These are phyloP conservation scores for Hevea brasiliensis DNA, from an alignment of 345 rosid genomes.

Conservation along the genomic window DNA sequence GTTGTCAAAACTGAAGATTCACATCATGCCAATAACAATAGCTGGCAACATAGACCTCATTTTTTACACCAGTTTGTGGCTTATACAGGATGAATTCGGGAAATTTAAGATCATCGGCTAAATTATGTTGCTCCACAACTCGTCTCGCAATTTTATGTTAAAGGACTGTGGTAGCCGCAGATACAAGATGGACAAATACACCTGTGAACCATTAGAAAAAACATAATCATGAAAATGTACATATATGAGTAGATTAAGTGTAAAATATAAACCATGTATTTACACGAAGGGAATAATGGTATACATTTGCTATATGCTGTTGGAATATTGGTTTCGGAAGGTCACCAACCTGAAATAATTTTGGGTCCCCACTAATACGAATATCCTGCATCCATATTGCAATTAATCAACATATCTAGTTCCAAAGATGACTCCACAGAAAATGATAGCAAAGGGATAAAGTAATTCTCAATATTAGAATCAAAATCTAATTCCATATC, in stretches of 20 bases:
- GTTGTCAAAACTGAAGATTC: neutral
- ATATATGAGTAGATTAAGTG: neutral
- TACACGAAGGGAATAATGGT: slow-evolving; percentile 16
- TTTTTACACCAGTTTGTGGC: slow-evolving; percentile 55
- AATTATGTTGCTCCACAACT: slow-evolving; percentile 64
- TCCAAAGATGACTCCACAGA: neutral
- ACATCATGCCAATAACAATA: too few species aligned
- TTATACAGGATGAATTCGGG: slow-evolving; percentile 70
- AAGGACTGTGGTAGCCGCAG: slow-evolving; percentile 63
- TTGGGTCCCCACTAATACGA: neutral
- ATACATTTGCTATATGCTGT: slow-evolving; percentile 9
- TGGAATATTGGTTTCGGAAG: neutral
- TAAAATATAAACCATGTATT: neutral
- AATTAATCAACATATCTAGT: neutral
- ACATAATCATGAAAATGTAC: neutral
- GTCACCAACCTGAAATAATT: neutral
- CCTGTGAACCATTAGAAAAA: slow-evolving; percentile 40
- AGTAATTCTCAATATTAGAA: slow-evolving; percentile 10
- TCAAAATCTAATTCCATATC: slow-evolving; percentile 20
- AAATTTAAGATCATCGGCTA: slow-evolving; percentile 73
- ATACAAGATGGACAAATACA: slow-evolving; percentile 73
- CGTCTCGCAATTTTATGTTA: slow-evolving; percentile 60
- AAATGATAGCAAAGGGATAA: neutral
- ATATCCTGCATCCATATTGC: neutral
- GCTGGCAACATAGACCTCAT: slow-evolving; percentile 44